A percentile compares a stretch with the other conserved stretches of the same genome.
These are phyloP conservation scores for Guadua angustifolia DNA, from an alignment of 176 grass and related monocot genomes.

Conservation along the genomic window DNA sequence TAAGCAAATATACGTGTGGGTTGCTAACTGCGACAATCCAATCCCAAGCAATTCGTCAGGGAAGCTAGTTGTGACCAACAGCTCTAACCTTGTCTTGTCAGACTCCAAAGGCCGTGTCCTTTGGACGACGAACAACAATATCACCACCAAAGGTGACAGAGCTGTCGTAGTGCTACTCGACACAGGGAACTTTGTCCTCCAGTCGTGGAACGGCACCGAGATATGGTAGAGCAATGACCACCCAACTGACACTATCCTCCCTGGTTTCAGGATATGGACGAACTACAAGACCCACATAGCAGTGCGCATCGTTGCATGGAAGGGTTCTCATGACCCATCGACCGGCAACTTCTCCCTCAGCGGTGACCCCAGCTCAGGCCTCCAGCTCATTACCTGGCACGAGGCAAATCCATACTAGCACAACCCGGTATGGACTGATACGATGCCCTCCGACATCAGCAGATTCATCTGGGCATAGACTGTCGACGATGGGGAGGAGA, in stretches of 20 bases:
- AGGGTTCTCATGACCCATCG: not conserved
- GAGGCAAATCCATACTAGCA: not conserved
- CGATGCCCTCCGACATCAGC: too few relatives aligned
- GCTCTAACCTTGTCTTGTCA: not conserved
- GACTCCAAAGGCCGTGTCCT: constrained; percentile 11
- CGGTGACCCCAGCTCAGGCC: too few relatives aligned
- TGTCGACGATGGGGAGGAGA: not conserved
- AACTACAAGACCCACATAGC: constrained; percentile 6
- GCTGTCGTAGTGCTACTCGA: not conserved
- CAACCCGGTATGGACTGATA: constrained; percentile 43
- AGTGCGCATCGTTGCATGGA: not conserved
- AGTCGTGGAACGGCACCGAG: not conserved
- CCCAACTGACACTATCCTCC: not conserved
- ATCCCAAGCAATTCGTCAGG: not conserved
- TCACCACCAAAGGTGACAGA: not conserved
- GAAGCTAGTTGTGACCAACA: constrained; percentile 15
- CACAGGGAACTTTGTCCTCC: constrained; percentile 43
- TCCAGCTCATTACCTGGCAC: too few relatives aligned
- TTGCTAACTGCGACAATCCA: constrained; percentile 50
- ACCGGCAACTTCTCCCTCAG: too few relatives aligned
- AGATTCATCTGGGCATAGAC: not conserved
- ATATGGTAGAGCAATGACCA: constrained; percentile 14
- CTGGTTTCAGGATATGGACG: not conserved
- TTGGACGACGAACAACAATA: constrained; percentile 30
- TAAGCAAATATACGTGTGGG: constrained; percentile 32